Evolutionary conservation across 2,329 filamentous ascomycete species (phyloP).

Genomic region (Corynespora cassiicola): DNA sequence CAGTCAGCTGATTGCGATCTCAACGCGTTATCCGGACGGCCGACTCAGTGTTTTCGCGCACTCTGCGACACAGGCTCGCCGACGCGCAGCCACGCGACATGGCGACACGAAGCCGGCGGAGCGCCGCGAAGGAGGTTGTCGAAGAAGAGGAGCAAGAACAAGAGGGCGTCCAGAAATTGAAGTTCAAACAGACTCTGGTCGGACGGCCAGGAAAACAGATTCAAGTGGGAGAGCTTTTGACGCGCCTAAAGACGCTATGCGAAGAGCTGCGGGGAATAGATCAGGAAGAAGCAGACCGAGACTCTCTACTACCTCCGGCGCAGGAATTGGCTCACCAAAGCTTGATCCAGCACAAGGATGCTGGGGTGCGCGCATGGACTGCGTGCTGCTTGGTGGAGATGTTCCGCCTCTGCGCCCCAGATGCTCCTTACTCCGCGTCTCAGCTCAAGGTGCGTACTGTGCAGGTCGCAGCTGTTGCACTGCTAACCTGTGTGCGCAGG

Average conservation of each 20-base stretch:
- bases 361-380: conserved; percentile 87
- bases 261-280: conserved; percentile 86
- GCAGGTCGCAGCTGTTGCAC: background rate
- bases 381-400: conserved; percentile 93
- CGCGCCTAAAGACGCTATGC: conserved; percentile 79
- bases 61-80: conserved; percentile 3
- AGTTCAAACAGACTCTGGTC: conserved; percentile 85
- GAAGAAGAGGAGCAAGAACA: conserved; percentile 32
- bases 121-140: conserved; percentile 38
- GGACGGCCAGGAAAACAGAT: conserved; percentile 94
- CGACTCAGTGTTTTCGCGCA: background rate
- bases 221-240: conserved; percentile 79
- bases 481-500: conserved; percentile 58
- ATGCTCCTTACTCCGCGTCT: conserved; percentile 89
- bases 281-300: conserved; percentile 82
- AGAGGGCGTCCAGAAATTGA: conserved; percentile 54
- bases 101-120: conserved; percentile 48
- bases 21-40: conserved; percentile 1
- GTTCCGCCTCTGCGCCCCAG: conserved; percentile 87
- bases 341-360: conserved; percentile 88
- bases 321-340: conserved; percentile 84
- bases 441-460: conserved; percentile 78
- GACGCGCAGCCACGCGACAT: conserved; percentile 43
- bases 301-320: conserved; percentile 83
- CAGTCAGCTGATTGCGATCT: background rate